These are phyloP conservation scores for Apiospora marii DNA, from an alignment of 2,329 filamentous ascomycete genomes.

Conservation along the genomic window DNA sequence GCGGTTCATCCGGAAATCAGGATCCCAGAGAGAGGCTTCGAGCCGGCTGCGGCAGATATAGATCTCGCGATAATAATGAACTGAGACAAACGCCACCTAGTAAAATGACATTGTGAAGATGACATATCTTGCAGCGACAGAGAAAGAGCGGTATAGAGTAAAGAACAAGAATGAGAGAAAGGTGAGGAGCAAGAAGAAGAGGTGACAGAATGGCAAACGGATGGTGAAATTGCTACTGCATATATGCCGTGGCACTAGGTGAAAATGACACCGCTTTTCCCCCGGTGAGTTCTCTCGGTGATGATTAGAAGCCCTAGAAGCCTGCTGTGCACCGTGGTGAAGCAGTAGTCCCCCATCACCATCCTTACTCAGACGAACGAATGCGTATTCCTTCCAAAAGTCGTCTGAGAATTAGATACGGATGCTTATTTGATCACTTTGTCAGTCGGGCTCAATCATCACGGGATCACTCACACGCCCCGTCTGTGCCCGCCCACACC, in stretches of 20 bases:
- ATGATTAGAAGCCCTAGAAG: too few species aligned
- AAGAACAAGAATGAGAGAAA: not conserved
- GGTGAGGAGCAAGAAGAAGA: not conserved
- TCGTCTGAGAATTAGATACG: not conserved
- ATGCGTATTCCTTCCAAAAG: not conserved
- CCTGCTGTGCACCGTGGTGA: too few species aligned
- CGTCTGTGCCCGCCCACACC: not conserved
- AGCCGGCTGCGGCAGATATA: not conserved
- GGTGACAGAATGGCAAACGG: not conserved
- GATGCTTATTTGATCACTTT: not conserved
- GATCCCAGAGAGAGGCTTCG: not conserved
- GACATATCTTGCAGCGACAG: not conserved
- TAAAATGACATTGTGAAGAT: not conserved
- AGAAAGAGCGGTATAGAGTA: not conserved
- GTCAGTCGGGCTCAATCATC: not conserved
- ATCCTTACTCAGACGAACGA: not conserved
- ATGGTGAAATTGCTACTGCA: not conserved
- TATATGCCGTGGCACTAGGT: not conserved
- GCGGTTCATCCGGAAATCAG: not conserved
- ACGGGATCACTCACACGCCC: not conserved
- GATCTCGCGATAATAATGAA: not conserved
- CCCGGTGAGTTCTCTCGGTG: not conserved
- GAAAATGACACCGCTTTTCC: not conserved
- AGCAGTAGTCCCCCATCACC: not conserved
- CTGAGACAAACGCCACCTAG: not conserved